A percentile compares a stretch with the other conserved stretches of the same genome.
Evolutionary conservation across 2,329 filamentous ascomycete species (phyloP).

Genomic region (Fusarium oxysporum): DNA sequence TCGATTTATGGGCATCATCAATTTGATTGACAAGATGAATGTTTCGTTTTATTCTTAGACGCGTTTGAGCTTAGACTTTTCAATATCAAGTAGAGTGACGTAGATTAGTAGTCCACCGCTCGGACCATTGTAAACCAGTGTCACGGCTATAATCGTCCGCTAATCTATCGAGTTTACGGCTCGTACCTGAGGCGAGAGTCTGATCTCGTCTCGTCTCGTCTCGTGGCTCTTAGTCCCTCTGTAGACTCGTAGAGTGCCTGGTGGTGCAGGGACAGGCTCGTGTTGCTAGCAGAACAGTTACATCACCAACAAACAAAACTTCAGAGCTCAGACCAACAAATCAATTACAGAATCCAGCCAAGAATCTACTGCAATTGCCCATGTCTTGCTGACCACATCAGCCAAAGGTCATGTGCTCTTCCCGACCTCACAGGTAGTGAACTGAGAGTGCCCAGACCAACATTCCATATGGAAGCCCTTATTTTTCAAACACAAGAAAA

Average conservation of each 20-base stretch:
- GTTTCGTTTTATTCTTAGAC: not conserved
- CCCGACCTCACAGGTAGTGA: slow-evolving; percentile 2
- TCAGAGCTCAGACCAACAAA: slow-evolving; percentile 17
- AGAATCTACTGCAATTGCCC: not conserved
- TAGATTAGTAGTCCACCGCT: not conserved
- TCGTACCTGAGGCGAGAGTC: slow-evolving; percentile 21
- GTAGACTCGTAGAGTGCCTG: not conserved
- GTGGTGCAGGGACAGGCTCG: not conserved
- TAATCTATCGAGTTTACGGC: slow-evolving; percentile 11
- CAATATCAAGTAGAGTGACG: not conserved
- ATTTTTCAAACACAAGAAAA: not conserved
- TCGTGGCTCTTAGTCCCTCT: not conserved
- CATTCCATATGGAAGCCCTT: slow-evolving; percentile 17
- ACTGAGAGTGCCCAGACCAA: slow-evolving; percentile 4
- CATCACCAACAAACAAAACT: slow-evolving; percentile 9
- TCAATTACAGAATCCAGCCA: not conserved
- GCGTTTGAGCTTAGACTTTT: slow-evolving; percentile 1
- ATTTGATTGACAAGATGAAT: not conserved
- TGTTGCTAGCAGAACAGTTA: not conserved
- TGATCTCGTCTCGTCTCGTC: not conserved
- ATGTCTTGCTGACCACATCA: slow-evolving; percentile 35
- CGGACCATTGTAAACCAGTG: slow-evolving; percentile 7
- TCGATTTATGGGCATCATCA: not conserved
- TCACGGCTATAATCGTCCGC: slow-evolving; percentile 14
- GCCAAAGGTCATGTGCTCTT: slow-evolving; percentile 32